Conservation (phyloP, 805 yeast species). For the Ogataea glucozyma region DNA sequence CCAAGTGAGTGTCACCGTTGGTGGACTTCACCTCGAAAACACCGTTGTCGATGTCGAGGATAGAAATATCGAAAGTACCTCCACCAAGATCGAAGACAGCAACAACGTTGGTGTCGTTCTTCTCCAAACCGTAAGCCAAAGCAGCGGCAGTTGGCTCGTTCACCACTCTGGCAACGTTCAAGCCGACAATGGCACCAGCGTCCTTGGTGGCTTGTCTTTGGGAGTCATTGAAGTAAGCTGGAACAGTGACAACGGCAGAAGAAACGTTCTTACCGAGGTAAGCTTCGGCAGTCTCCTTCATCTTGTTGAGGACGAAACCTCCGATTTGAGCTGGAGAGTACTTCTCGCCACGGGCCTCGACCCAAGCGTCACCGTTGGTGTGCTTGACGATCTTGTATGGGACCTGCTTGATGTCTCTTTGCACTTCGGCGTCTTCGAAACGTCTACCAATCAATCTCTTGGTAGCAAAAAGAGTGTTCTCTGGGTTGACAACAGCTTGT, state of each 20-base stretch:
- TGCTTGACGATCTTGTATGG: slow-evolving; percentile 65
- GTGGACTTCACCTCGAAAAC: slow-evolving; percentile 97
- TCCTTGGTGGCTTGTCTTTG: slow-evolving; percentile 95
- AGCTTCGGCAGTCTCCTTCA: slow-evolving; percentile 97
- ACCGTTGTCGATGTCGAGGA: slow-evolving; percentile 95
- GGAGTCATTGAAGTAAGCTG: slow-evolving; percentile 88
- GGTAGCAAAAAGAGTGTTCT: slow-evolving; percentile 78
- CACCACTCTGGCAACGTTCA: slow-evolving; percentile 85
- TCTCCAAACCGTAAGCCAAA: slow-evolving; percentile 91
- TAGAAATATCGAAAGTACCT: slow-evolving; percentile 97
- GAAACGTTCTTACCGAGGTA: slow-evolving; percentile 83
- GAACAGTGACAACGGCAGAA: slow-evolving; percentile 90
- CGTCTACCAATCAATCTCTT: slow-evolving; percentile 78
- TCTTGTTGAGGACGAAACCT: slow-evolving; percentile 80
- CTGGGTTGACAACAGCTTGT: slow-evolving; percentile 74
- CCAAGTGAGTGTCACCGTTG: slow-evolving; percentile 92
- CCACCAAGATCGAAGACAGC: slow-evolving; percentile 99
- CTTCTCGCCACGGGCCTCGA: slow-evolving; percentile 46
- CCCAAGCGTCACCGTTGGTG: slow-evolving; percentile 70
- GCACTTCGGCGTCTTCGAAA: slow-evolving; percentile 68
- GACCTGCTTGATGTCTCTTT: slow-evolving; percentile 59
- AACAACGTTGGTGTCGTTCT: slow-evolving; percentile 56
- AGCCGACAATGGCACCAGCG: slow-evolving; percentile 96
- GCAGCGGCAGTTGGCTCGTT: slow-evolving; percentile 95
- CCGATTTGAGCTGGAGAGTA: slow-evolving; percentile 74